Evolutionary conservation across 139 green algal species (phyloP), one percentile per base, ranked within the genome.

Genomic region (Monoraphidium neglectum): DNA sequence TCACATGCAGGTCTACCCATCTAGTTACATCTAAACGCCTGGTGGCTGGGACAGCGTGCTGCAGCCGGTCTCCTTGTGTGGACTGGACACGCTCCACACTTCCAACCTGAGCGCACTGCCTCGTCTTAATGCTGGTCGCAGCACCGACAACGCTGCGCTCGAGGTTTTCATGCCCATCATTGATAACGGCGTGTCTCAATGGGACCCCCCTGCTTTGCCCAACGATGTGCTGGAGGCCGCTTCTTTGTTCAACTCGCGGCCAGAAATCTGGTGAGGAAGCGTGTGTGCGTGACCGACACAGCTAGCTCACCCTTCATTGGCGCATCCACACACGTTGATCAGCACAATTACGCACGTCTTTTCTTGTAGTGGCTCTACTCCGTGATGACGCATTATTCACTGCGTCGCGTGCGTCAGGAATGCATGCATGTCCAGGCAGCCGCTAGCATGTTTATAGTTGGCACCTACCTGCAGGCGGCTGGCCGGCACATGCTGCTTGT

Each of bases 251-350:
- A 47, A 61, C 6, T 21, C 35, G 30, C 18, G 69, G 51, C 69
- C 69, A 23, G 69, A 76, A 36, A 49, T 56, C 4, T 76, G 69
- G 69, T 76, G 38, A n/a, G 69, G n/a, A 24, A 35, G 40, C 36
- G n/a, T n/a, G 24, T 32, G 33, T 6, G 30, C 26, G 60, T 24
- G 15, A n/a, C 56, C 56, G 23, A 64, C 26, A n/a, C 10, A 10
- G 15, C 26, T 28, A 8, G 26, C 38, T 10, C 10, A 46, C 12
- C 8, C n/a, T 67, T 28, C 60, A 67, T 6, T 67, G 60, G 6
- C 5, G 26, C 24, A 40, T 26, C 60, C 38, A 38, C 28, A 16
- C 60, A 64, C 56, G 15, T 28, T 24, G 18, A n/a, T 28, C 23
- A n/a, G 21, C 30, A 30, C 56, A 64, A 30, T 30, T 36, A 13